Base-by-base conservation (phyloP, 2,329 filamentous ascomycete species). In the Aspergillus felis region DNA sequence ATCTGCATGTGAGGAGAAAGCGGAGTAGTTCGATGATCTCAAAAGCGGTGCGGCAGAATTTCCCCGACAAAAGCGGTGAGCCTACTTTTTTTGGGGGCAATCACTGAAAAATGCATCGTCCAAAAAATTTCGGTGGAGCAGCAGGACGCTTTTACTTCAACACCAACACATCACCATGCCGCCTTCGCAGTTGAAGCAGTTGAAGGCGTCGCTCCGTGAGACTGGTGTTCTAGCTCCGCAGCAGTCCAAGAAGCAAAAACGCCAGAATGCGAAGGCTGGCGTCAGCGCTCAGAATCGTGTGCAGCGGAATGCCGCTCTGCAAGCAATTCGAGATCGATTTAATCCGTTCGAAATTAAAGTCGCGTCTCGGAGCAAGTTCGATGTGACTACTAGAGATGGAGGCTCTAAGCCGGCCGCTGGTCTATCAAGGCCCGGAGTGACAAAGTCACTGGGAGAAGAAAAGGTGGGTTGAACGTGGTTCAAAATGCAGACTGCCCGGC, bases 331-430 rank as follows among this genome's bases (percentile, higher is more conserved):
- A 70, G 92, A 97, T 69, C 89, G 92, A 65, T 97, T 97, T 84
- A 99, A 99, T 73, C 94, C 94, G 0, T 99, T 99, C 76, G 94
- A 99, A 71, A 85, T 96, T 72, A 95, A 95, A 76, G 86, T 89
- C 44, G 82, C 87, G 1, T 84, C 88, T 58, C 89, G 87, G 0
- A 87, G 87, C 56, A 97, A 97, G 69, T 96, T 96, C 63, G 87
- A 93, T 47, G 88, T 92, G 48, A 92, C 90, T 0, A 92, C 83
- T 54, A 85, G 84, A 61, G 84, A 84, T 57, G 65, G 62, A 0
- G 63, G 62, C 28, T 81, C 84, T 5, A 75, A 78, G 12, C 76
- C 76, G 29, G 78, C 78, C 28, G 78, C 81, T 27, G 74, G 88
- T 61, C 81, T 88, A 62, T 89, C 88, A 32, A 82, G 92, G 53